Evolutionary conservation across 495 filamentous ascomycete species (phyloP), one percentile per base, ranked within the genome.

Genomic region (Corynascus novoguineensis): DNA sequence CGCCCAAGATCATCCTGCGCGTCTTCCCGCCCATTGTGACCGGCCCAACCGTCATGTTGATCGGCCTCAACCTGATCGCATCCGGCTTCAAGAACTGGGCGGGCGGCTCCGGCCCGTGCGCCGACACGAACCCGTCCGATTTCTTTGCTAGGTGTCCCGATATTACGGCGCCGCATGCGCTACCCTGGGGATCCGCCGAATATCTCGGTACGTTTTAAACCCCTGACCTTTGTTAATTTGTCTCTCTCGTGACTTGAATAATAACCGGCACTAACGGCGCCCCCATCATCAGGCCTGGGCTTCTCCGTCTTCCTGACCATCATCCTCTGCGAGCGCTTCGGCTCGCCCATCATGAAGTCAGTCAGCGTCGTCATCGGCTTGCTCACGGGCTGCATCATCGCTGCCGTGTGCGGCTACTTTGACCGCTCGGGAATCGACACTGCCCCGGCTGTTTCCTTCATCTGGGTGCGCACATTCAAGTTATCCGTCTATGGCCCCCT

Each of bases 11-110:
- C 38, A 76, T 96, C 53, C 82, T 90, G 60, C 83, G 79, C 61
- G 78, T 96, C 65, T 96, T 96, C 73, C 90, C 91, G 34, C 91
- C 90, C 0, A 78, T 96, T 37, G 90, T 96, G 40, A 97, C 91
- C 10, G 91, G 90, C 5, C 89, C 82, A 9, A 92, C 88, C 0
- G 88, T 93, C 34, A 82, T 87, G 65, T 77, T 93, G 48, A 69
- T 73, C 50, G 60, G 90, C 49, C 82, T 90, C 50, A 76, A 78
- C 38, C 78, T 96, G 27, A 87, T 96, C 66, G 62, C 86, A 62
- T 82, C 82, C 42, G 89, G 86, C 15, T 89, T 97, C 70, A 71
- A 87, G 64, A 81, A 89, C 67, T 96, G 92, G 92, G 87, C 85
- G 15, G 91, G 92, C 53, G 90, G 92, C 41, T 76, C 76, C 22